Percentiles rank a stretch among this genome's conserved stretches.
Evolutionary conservation across 805 yeast species (phyloP).

Genomic region (Candida piceae): DNA sequence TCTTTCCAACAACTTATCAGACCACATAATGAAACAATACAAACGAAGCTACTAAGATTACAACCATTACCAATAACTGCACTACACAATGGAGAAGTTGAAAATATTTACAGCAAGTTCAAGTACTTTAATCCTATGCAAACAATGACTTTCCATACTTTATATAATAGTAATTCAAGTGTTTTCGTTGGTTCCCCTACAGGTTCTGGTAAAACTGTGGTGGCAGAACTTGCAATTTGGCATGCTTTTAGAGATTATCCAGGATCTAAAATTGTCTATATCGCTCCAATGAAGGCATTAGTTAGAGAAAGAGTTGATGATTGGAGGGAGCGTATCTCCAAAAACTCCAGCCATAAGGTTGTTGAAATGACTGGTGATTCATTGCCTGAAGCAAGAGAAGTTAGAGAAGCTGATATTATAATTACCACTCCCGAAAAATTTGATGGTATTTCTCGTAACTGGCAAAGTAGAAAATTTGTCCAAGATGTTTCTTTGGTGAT

Average conservation of each 20-base stretch:
- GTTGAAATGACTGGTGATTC: slow-evolving; percentile 85
- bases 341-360: slow-evolving; percentile 43
- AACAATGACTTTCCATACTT: slow-evolving; percentile 89
- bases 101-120: slow-evolving; percentile 68
- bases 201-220: slow-evolving; percentile 97
- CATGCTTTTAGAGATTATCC: slow-evolving; percentile 86
- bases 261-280: slow-evolving; percentile 72
- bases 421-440: slow-evolving; percentile 85
- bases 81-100: slow-evolving; percentile 60
- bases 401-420: slow-evolving; percentile 66
- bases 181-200: slow-evolving; percentile 97
- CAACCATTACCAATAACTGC: slow-evolving; percentile 88
- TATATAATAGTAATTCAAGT: slow-evolving; percentile 73
- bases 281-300: slow-evolving; percentile 87
- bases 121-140: slow-evolving; percentile 97
- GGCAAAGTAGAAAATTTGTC: slow-evolving; percentile 76
- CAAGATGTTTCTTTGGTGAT: slow-evolving; percentile 70
- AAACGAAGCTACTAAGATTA: slow-evolving; percentile 71
- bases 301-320: slow-evolving; percentile 82
- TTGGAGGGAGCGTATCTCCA: slow-evolving; percentile 55
- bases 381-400: slow-evolving; percentile 62
- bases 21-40: slow-evolving; percentile 82
- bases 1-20: slow-evolving; percentile 87
- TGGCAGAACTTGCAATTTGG: slow-evolving; percentile 96
- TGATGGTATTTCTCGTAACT: slow-evolving; percentile 82